These are phyloP conservation scores for Penicillium paxilli DNA, from an alignment of 495 filamentous ascomycete genomes.

Conservation along the genomic window DNA sequence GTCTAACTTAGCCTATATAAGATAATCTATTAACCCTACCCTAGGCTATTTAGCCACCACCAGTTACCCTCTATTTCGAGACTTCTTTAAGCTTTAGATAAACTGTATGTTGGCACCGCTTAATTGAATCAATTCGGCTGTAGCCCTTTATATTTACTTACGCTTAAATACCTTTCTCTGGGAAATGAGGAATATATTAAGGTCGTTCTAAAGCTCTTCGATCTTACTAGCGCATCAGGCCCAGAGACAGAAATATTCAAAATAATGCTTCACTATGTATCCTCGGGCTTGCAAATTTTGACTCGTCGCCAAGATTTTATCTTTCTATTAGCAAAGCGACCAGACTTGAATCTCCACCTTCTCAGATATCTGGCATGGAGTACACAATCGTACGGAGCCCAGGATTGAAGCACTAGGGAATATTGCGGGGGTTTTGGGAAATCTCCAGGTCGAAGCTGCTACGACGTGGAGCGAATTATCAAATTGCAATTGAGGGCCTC, in stretches of 20 bases:
- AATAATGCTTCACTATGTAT: neutral
- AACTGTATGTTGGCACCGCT: neutral
- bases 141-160: no score
- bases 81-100: neutral
- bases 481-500: no score
- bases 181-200: neutral
- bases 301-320: neutral
- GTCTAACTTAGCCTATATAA: no score
- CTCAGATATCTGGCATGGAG: neutral
- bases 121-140: no score
- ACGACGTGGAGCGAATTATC: no score
- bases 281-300: neutral
- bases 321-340: neutral
- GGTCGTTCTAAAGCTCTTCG: neutral
- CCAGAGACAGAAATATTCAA: neutral
- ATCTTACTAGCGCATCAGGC: neutral
- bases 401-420: no score
- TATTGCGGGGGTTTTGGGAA: no score
- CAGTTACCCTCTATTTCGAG: neutral
- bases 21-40: no score
- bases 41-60: neutral
- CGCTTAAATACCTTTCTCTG: no score
- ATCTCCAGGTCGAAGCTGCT: no score
- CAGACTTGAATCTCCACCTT: neutral
- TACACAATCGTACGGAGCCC: neutral